Percentiles rank a stretch among this genome's conserved stretches.
Conservation (phyloP, 108 stramenopile genomes). For the Skeletonema grethae region DNA sequence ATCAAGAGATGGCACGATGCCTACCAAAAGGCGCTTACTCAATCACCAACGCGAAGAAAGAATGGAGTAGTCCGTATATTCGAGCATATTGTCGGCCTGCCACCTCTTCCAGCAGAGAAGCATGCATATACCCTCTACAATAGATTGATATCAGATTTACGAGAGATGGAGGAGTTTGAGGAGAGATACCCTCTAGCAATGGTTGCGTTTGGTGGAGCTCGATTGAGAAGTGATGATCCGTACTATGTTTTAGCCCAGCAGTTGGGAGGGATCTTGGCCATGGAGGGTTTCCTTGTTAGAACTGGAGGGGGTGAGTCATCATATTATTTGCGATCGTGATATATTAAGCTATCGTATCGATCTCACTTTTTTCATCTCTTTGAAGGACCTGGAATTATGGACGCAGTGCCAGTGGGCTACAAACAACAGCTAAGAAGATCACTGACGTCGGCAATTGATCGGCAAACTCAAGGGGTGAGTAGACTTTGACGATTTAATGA, state of each 20-base stretch:
- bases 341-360: too few relatives aligned
- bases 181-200: constrained; percentile 22
- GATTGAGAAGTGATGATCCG: constrained; percentile 17
- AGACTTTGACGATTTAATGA: neutral
- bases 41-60: constrained; percentile 10
- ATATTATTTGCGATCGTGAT: neutral
- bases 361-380: too few relatives aligned
- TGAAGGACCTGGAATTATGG: constrained; percentile 27
- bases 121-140: neutral
- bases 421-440: constrained; percentile 17
- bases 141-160: constrained; percentile 20
- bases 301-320: constrained; percentile 21
- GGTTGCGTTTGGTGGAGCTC: constrained; percentile 37
- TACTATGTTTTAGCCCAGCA: constrained; percentile 21
- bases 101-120: constrained; percentile 25
- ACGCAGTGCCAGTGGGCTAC: constrained; percentile 31
- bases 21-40: constrained; percentile 37
- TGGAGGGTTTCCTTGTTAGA: constrained; percentile 18
- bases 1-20: constrained; percentile 36
- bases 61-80: constrained; percentile 29
- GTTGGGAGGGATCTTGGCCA: constrained; percentile 24
- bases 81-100: constrained; percentile 24
- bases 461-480: constrained; percentile 30
- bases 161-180: constrained; percentile 34
- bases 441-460: neutral